phyloP scores from a whole-genome alignment of 208 protist species.

The Tritrichomonas musculus region DNA sequence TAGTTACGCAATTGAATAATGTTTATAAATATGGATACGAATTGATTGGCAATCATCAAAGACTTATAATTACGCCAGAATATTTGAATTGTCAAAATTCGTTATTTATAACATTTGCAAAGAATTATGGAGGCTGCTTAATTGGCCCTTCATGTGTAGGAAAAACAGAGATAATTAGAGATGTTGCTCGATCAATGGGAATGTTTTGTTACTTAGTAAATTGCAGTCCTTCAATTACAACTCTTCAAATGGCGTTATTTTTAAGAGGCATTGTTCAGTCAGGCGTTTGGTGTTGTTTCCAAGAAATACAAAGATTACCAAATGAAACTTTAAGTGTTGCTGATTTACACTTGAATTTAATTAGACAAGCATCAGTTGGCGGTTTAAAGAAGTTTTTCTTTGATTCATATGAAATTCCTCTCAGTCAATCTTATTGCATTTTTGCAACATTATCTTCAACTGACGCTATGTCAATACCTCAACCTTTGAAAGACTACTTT shows the following conservation, averaged over 20 bases:
- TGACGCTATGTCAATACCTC: neutral
- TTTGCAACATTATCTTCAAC: neutral
- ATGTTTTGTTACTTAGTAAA: slow-evolving; percentile 65
- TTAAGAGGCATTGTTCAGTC: slow-evolving; percentile 84
- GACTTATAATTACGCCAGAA: slow-evolving; percentile 60
- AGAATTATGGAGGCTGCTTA: slow-evolving; percentile 55
- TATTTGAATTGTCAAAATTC: slow-evolving; percentile 62
- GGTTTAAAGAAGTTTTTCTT: neutral
- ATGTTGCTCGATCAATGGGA: slow-evolving; percentile 59
- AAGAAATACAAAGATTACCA: slow-evolving; percentile 70
- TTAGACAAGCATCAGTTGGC: neutral
- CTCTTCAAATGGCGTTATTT: slow-evolving; percentile 81
- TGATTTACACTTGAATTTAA: neutral
- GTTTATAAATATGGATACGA: slow-evolving; percentile 53
- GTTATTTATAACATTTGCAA: slow-evolving; percentile 59
- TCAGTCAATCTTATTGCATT: neutral
- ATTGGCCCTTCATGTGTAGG: slow-evolving; percentile 61
- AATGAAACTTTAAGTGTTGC: neutral
- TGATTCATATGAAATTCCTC: neutral
- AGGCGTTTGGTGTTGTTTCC: slow-evolving; percentile 91
- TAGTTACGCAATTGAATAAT: slow-evolving; percentile 45
- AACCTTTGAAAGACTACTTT: too few species aligned
- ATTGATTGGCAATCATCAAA: slow-evolving; percentile 50
- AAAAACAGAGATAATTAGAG: slow-evolving; percentile 62
- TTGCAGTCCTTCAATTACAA: slow-evolving; percentile 58